A percentile compares a stretch with the other conserved stretches of the same genome.
Conservation (phyloP, 2,329 filamentous ascomycete genomes). For the Trichoderma sp. region DNA sequence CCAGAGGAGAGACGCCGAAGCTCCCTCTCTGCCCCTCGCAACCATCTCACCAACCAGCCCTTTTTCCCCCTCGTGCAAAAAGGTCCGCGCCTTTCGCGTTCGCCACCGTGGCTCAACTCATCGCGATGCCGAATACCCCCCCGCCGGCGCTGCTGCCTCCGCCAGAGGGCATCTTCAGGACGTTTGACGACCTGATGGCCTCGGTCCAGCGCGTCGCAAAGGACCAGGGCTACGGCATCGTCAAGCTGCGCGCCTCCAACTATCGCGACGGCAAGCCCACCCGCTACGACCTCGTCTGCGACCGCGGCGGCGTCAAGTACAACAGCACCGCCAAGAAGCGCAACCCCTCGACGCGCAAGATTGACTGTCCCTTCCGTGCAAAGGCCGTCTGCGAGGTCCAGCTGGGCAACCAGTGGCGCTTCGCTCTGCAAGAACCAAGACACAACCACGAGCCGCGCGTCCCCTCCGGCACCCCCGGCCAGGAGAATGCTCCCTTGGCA, state of each 20-base stretch:
- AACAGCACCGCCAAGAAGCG: conserved; percentile 64
- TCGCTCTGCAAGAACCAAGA: conserved; percentile 57
- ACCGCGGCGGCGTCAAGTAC: conserved; percentile 63
- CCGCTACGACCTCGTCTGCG: conserved; percentile 61
- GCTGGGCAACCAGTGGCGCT: conserved; percentile 63
- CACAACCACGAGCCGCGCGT: conserved; percentile 62
- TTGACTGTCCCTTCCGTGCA: conserved; percentile 62
- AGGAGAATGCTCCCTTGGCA: conserved; percentile 57
- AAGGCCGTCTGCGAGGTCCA: conserved; percentile 64
- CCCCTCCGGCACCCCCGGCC: conserved; percentile 52
- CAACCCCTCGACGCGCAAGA: conserved; percentile 62
- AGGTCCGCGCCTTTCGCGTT: conserved; percentile 29
- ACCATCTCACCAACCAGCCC: conserved; percentile 2
- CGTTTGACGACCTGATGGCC: conserved; percentile 57
- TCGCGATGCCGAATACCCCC: conserved; percentile 48
- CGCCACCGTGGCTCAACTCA: conserved; percentile 36
- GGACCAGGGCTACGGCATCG: conserved; percentile 61
- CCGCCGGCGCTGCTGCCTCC: conserved; percentile 51
- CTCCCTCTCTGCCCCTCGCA: conserved; percentile 9
- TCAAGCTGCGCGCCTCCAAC: conserved; percentile 62
- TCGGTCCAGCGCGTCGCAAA: conserved; percentile 60
- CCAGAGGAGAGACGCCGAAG: background rate
- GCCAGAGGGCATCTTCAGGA: conserved; percentile 59
- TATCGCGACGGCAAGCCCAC: conserved; percentile 63
- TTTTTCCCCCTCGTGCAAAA: conserved; percentile 28